phyloP scores from a whole-genome alignment of 805 yeast species.

The Tetrapisispora phaffii region DNA sequence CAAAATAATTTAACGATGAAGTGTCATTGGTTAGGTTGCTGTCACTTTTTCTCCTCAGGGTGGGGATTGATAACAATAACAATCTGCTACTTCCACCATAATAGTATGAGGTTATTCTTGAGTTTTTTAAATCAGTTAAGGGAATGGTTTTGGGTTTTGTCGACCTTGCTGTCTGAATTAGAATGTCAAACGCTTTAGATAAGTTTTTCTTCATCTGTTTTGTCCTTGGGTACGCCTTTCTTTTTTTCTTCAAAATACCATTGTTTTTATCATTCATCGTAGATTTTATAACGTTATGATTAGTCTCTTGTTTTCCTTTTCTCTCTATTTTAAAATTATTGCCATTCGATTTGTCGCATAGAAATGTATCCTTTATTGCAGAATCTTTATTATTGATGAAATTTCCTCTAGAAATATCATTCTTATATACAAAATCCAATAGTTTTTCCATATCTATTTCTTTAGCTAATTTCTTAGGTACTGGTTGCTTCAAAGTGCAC shows the following conservation, averaged over 20 bases:
- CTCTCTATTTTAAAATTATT: not conserved
- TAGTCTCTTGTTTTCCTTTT: no score
- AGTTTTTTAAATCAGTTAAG: slow-evolving; percentile 1
- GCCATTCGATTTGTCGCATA: not conserved
- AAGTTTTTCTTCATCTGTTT: not conserved
- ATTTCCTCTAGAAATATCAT: not conserved
- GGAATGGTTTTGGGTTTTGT: not conserved
- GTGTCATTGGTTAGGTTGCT: not conserved
- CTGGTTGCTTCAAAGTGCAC: not conserved
- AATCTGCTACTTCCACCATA: slow-evolving; percentile 1
- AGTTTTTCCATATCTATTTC: not conserved
- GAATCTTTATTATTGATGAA: not conserved
- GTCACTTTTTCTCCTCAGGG: not conserved
- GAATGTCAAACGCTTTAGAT: slow-evolving; percentile 1
- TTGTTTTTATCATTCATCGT: not conserved
- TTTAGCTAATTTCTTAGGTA: not conserved
- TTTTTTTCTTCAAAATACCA: not conserved
- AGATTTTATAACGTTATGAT: not conserved
- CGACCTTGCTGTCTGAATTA: not conserved
- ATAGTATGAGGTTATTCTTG: not conserved
- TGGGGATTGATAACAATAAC: slow-evolving; percentile 2
- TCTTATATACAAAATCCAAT: not conserved
- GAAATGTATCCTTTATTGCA: not conserved
- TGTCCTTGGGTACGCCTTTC: not conserved
- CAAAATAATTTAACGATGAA: not conserved